Evolutionary conservation across 1,284 basidiomycete genomes (phyloP), one percentile per base, ranked within the genome.

Genomic region (Caloboletus inedulis): DNA sequence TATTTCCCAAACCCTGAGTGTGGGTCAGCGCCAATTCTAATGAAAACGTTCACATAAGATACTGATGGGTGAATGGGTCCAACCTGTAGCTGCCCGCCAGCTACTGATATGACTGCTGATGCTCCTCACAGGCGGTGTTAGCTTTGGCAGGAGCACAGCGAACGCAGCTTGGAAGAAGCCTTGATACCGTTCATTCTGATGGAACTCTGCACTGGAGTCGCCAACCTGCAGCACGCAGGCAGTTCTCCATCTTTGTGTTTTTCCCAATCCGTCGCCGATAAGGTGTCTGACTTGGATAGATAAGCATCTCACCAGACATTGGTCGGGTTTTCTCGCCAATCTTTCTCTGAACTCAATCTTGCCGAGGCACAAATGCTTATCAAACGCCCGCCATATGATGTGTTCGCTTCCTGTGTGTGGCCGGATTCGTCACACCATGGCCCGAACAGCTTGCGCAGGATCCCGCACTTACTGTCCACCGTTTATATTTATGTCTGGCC

Each of bases 401-500:
- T 21, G 27, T 39, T 25, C 3, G 2, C 14, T 48, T 16, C 23
- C 41, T 47, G 4, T 8, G 34, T 27, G 37, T 52, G 47, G 36
- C n/a, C 40, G 35, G 43, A 40, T 27, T 36, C 25, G 42, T 47
- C 49, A 34, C 54, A 36, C 12, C 18, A 23, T 7, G 12, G n/a
- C 25, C 13, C 12, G 30, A 13, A 8, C 16, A 35, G 46, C 54
- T 58, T n/a, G n/a, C n/a, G n/a, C 45, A 40, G n/a, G 56, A 45
- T 41, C 29, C 40, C 41, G 53, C 45, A 30, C 40, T 25, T 16
- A 7, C 40, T 14, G 14, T 34, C 25, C 27, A 12, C 46, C 45
- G 65, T 67, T 56, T 63, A 66, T 66, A 67, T 67, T 56, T 63
- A 66, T 66, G 60, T 23, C 19, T 21, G 25, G 19, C 40, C 10